These are phyloP conservation scores for Aphanomyces cochlioides DNA, from an alignment of 352 stramenopile genomes.

Conservation along the genomic window DNA sequence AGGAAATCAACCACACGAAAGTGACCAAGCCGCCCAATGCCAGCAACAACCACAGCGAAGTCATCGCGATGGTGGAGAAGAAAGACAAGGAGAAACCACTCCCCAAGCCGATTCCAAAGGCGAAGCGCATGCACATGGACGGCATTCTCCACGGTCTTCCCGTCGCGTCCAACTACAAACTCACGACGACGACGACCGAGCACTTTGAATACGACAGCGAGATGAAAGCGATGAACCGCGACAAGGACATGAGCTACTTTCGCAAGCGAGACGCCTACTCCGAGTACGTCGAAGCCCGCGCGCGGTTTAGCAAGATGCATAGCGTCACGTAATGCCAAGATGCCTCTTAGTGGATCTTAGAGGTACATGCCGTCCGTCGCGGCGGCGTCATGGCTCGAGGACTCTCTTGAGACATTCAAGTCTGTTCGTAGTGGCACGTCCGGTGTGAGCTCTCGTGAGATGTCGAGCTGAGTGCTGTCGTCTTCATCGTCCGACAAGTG, in stretches of 20 bases:
- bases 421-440: no score
- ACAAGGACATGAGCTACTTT: constrained; percentile 68
- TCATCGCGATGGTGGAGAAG: background rate
- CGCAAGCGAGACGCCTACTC: constrained; percentile 84
- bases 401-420: no score
- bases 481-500: no score
- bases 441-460: no score
- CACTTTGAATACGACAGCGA: constrained; percentile 60
- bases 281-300: constrained; percentile 83
- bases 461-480: no score
- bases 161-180: constrained; percentile 32
- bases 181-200: constrained; percentile 47
- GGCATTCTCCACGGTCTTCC: constrained; percentile 63
- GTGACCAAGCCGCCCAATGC: background rate
- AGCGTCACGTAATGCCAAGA: constrained; percentile 58
- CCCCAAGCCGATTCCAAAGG: constrained; percentile 27
- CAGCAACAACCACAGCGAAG: constrained; percentile 18
- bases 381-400: no score
- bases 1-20: background rate
- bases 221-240: constrained; percentile 72
- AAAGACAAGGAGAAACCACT: background rate
- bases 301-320: constrained; percentile 87
- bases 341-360: background rate
- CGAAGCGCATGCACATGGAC: constrained; percentile 71
- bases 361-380: background rate